Percentiles rank a stretch among this genome's conserved stretches.
Evolutionary conservation across 2,329 filamentous ascomycete species (phyloP).

Genomic region (Aspergillus bombycis): DNA sequence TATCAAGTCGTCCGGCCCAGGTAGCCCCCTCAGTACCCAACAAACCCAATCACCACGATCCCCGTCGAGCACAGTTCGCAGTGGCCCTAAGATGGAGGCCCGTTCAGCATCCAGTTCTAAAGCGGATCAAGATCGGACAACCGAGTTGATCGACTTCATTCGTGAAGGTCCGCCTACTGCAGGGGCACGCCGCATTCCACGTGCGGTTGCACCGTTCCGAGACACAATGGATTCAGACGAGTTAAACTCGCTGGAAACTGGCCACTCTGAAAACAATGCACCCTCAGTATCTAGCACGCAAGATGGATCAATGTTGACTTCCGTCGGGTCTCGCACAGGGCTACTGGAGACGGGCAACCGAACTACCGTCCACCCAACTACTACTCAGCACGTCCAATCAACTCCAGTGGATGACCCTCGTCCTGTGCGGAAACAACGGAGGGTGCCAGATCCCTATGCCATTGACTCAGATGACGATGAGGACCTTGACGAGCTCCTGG

Average conservation of each 20-base stretch:
- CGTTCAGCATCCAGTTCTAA: slow-evolving; percentile 69
- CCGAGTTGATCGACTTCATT: slow-evolving; percentile 94
- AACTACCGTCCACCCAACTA: slow-evolving; percentile 30
- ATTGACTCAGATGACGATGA: slow-evolving; percentile 74
- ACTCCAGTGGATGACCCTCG: slow-evolving; percentile 47
- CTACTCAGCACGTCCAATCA: slow-evolving; percentile 15
- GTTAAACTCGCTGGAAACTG: slow-evolving; percentile 42
- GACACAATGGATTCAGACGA: slow-evolving; percentile 86
- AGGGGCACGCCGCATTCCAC: slow-evolving; percentile 72
- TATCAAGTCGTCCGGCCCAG: slow-evolving; percentile 62
- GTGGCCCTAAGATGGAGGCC: slow-evolving; percentile 63
- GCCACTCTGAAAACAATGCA: slow-evolving; percentile 31
- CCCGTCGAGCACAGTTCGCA: slow-evolving; percentile 23
- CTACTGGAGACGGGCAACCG: slow-evolving; percentile 55
- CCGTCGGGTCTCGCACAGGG: slow-evolving; percentile 73
- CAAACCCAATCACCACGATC: slow-evolving; percentile 18
- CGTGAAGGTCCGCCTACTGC: slow-evolving; percentile 75
- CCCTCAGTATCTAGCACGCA: slow-evolving; percentile 45
- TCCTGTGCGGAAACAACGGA: slow-evolving; percentile 73
- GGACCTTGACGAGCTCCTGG: slow-evolving; percentile 61
- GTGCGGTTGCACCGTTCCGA: slow-evolving; percentile 81
- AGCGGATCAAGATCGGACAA: slow-evolving; percentile 70
- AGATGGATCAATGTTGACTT: slow-evolving; percentile 62
- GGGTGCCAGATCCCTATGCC: slow-evolving; percentile 88
- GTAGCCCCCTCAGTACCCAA: slow-evolving; percentile 17